These are phyloP conservation scores for Kodamaea kaohsiungensis DNA, from an alignment of 805 yeast genomes.

Conservation along the genomic window DNA sequence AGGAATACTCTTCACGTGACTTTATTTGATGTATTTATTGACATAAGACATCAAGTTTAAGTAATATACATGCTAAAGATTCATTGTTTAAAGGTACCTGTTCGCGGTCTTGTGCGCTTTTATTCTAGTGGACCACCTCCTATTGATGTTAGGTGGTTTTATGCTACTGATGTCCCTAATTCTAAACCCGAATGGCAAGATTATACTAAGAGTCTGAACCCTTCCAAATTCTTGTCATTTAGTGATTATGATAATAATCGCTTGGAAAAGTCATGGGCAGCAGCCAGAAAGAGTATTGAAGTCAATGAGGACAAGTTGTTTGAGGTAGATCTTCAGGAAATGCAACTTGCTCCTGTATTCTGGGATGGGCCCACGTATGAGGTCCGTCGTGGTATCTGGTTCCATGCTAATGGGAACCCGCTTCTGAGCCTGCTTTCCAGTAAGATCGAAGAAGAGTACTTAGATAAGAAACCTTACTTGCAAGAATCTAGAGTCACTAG, in stretches of 20 bases:
- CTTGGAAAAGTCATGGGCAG: constrained; percentile 52
- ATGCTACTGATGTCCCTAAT: constrained; percentile 77
- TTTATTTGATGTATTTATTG: too few species aligned
- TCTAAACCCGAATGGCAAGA: constrained; percentile 63
- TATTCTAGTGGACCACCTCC: constrained; percentile 1
- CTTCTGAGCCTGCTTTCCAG: constrained; percentile 49
- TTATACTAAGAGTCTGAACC: constrained; percentile 50
- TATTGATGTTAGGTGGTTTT: constrained; percentile 60
- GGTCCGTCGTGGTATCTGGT: constrained; percentile 87
- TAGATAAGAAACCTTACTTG: constrained; percentile 21
- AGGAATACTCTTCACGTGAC: too few species aligned
- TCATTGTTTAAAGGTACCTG: background rate
- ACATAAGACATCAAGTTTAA: background rate
- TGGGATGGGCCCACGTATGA: constrained; percentile 90
- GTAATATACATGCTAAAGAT: background rate
- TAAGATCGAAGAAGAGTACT: constrained; percentile 60
- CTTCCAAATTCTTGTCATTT: constrained; percentile 69
- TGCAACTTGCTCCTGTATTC: constrained; percentile 66
- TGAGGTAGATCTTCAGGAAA: constrained; percentile 60
- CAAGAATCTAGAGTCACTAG: background rate
- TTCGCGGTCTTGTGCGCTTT: background rate
- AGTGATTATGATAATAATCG: constrained; percentile 59
- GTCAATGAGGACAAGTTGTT: constrained; percentile 84
- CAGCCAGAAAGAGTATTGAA: constrained; percentile 33
- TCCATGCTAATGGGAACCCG: constrained; percentile 57